Evolutionary conservation across 352 stramenopile species (phyloP).

Genomic region (Phytophthora boehmeriae): DNA sequence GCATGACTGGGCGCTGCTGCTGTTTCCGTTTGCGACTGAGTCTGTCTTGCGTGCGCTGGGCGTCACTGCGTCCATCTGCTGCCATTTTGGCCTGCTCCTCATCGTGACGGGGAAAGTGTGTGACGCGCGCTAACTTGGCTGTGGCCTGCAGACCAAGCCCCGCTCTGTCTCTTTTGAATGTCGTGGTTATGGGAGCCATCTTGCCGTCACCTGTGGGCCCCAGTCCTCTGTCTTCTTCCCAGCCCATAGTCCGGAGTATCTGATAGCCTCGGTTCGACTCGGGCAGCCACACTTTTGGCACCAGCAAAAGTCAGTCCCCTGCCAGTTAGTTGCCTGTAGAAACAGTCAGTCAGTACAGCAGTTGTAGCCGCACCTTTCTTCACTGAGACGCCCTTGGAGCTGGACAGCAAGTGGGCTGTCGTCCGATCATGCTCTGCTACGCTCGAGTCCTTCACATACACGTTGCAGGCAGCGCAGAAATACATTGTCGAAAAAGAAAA

Average conservation of each 20-base stretch:
- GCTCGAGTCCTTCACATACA: slow-evolving; percentile 65
- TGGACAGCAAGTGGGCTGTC: slow-evolving; percentile 55
- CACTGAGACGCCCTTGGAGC: slow-evolving; percentile 47
- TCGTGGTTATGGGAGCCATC: slow-evolving; percentile 52
- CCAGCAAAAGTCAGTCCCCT: slow-evolving; percentile 4
- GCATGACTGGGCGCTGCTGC: slow-evolving; percentile 19
- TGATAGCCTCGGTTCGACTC: slow-evolving; percentile 73
- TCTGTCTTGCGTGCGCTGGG: slow-evolving; percentile 46
- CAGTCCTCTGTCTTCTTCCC: slow-evolving; percentile 49
- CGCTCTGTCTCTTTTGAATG: slow-evolving; percentile 58
- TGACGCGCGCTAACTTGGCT: slow-evolving; percentile 37
- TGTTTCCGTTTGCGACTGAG: slow-evolving; percentile 57
- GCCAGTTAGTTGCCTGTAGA: background rate
- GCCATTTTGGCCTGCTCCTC: slow-evolving; percentile 38
- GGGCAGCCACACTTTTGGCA: slow-evolving; percentile 60
- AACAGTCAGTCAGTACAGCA: background rate
- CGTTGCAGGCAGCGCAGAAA: slow-evolving; percentile 63
- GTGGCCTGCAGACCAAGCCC: slow-evolving; percentile 41
- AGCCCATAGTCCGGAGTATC: slow-evolving; percentile 64
- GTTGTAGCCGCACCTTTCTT: slow-evolving; percentile 44
- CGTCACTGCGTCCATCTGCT: slow-evolving; percentile 39
- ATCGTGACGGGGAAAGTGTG: slow-evolving; percentile 46
- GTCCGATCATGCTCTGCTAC: slow-evolving; percentile 58
- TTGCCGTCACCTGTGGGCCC: slow-evolving; percentile 40
- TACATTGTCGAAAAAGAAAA: slow-evolving; percentile 45